Evolutionary conservation across 2,329 filamentous ascomycete species (phyloP).

Genomic region (Phialophora macrospora): DNA sequence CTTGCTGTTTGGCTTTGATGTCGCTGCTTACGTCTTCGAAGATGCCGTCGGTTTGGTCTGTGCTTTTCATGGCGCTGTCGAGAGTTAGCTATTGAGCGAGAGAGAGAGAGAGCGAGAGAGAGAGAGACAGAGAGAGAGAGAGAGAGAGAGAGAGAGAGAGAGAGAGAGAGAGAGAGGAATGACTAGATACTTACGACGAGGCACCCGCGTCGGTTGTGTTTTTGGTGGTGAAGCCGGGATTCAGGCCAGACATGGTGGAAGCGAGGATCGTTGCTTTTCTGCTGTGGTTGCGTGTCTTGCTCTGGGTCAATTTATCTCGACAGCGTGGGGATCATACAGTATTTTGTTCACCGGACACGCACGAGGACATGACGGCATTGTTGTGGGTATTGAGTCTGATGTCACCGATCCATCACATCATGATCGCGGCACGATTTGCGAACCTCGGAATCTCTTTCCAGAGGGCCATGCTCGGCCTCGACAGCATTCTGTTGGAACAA

Average conservation of each 20-base stretch:
- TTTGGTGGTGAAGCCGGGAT: constrained; percentile 2
- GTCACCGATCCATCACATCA: constrained; percentile 1
- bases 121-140: too few relatives aligned
- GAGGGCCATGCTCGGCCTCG: not conserved
- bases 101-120: too few relatives aligned
- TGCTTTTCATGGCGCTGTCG: not conserved
- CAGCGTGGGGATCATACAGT: too few relatives aligned
- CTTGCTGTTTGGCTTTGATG: constrained; percentile 3
- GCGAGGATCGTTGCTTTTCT: not conserved
- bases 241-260: constrained; percentile 1
- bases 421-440: not conserved
- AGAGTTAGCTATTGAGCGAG: not conserved
- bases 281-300: not conserved
- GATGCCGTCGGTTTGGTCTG: not conserved
- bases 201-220: constrained; percentile 1
- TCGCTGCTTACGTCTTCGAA: constrained; percentile 1
- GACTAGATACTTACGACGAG: not conserved
- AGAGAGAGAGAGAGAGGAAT: not conserved
- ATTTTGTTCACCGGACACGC: not conserved
- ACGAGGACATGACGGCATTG: not conserved
- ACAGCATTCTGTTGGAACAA: too few relatives aligned
- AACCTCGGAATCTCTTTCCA: not conserved
- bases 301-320: too few relatives aligned
- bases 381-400: not conserved
- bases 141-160: too few relatives aligned